Conservation (phyloP, 1,139 yeast genomes). For the Suhomyces anneliseae region DNA sequence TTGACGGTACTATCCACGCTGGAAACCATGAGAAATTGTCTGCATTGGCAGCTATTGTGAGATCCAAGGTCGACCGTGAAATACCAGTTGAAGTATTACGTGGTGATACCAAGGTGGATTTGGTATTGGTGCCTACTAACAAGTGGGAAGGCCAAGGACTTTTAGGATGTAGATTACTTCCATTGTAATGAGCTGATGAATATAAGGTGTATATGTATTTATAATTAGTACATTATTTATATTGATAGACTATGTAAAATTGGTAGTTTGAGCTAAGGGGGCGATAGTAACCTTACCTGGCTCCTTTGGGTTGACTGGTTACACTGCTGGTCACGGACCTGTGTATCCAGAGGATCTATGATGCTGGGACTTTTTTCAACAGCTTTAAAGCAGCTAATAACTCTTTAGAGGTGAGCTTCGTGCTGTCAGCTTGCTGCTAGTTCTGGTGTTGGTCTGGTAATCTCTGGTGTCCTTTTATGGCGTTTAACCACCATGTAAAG, state of each 20-base stretch:
- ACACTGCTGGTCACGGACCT: too few species aligned
- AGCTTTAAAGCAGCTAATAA: too few species aligned
- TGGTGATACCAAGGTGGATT: conserved; percentile 17
- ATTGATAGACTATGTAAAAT: too few species aligned
- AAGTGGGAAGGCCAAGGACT: conserved; percentile 73
- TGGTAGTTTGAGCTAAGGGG: too few species aligned
- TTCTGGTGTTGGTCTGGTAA: too few species aligned
- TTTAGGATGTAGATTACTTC: conserved; percentile 67
- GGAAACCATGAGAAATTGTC: conserved; percentile 49
- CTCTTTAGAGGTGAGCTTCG: too few species aligned
- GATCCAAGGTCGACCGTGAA: conserved; percentile 23
- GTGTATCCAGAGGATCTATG: too few species aligned
- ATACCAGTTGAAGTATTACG: conserved; percentile 41
- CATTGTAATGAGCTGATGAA: conserved; percentile 27
- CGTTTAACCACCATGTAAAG: conserved; percentile 88
- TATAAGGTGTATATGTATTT: not conserved
- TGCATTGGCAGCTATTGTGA: conserved; percentile 36
- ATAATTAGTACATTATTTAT: too few species aligned
- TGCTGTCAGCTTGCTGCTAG: too few species aligned
- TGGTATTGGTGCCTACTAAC: conserved; percentile 49
- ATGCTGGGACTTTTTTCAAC: too few species aligned
- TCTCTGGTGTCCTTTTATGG: not conserved
- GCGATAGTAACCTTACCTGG: too few species aligned
- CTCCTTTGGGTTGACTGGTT: too few species aligned
- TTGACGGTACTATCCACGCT: conserved; percentile 53